A percentile compares a stretch with the other conserved stretches of the same genome.
These are phyloP conservation scores for Suillus subluteus DNA, from an alignment of 768 basidiomycete genomes.

Conservation along the genomic window DNA sequence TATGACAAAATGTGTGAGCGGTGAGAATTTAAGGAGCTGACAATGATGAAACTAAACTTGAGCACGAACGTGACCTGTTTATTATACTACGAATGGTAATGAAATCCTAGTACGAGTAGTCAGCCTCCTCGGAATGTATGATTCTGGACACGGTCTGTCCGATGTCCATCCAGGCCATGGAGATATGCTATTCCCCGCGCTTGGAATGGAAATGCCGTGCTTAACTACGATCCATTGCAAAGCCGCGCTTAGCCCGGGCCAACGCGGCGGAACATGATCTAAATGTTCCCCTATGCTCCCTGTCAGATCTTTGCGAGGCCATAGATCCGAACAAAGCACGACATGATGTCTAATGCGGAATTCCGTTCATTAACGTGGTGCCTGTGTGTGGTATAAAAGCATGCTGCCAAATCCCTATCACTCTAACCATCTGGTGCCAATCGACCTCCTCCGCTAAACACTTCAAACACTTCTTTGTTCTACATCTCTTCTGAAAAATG, in stretches of 20 bases:
- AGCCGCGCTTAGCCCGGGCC: not conserved
- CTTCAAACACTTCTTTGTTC: not conserved
- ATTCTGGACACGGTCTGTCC: constrained; percentile 14
- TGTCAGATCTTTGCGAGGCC: constrained; percentile 14
- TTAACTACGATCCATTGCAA: constrained; percentile 5
- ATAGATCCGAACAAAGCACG: constrained; percentile 19
- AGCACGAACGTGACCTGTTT: constrained; percentile 2
- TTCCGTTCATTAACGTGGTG: constrained; percentile 8
- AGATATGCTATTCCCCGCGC: constrained; percentile 9
- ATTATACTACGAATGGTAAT: constrained; percentile 10
- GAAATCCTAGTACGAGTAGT: not conserved
- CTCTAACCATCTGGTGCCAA: constrained; percentile 5
- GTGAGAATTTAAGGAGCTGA: constrained; percentile 4
- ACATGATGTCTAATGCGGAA: constrained; percentile 6
- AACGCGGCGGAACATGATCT: constrained; percentile 9
- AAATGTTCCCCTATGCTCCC: not conserved
- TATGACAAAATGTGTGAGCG: constrained; percentile 9
- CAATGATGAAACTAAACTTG: not conserved
- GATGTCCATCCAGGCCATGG: constrained; percentile 11
- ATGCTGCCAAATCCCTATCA: not conserved
- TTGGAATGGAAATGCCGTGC: not conserved
- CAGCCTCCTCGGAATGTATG: constrained; percentile 14
- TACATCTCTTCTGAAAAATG: constrained; percentile 16
- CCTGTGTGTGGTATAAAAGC: constrained; percentile 25
- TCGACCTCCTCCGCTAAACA: constrained; percentile 5